These are phyloP conservation scores for Sporothrix mexicana DNA, from an alignment of 2,329 filamentous ascomycete species.

Conservation along the genomic window DNA sequence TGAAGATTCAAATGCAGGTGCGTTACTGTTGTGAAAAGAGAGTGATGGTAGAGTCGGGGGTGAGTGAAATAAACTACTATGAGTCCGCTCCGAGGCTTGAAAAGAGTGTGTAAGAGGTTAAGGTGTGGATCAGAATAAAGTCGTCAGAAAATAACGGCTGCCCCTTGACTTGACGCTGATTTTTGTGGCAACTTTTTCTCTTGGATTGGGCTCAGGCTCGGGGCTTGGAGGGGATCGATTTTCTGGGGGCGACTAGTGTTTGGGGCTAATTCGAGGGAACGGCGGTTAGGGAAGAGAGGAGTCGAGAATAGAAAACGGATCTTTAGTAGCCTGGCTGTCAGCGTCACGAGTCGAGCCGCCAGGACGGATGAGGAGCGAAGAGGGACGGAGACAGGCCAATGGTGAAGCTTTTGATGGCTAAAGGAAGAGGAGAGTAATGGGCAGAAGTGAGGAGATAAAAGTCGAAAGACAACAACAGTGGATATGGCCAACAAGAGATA, in stretches of 20 bases:
- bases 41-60: neutral
- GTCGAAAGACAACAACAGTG: neutral
- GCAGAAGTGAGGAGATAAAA: neutral
- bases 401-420: neutral
- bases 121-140: neutral
- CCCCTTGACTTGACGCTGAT: constrained; percentile 3
- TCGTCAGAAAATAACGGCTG: constrained; percentile 5
- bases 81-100: no score
- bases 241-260: constrained; percentile 33
- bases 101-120: neutral
- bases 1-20: no score
- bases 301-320: neutral
- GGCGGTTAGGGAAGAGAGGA: constrained; percentile 26
- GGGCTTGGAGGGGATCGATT: no score
- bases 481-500: constrained; percentile 1
- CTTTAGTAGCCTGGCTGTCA: constrained; percentile 11
- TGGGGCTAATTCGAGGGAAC: constrained; percentile 30
- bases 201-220: neutral
- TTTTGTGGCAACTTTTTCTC: constrained; percentile 30
- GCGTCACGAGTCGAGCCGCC: neutral
- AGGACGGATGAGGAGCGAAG: neutral
- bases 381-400: neutral
- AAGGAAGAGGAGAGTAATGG: neutral
- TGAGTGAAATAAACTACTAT: neutral
- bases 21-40: no score